phyloP scores from a whole-genome alignment of 257 asterid species.

The Apocynum venetum region DNA sequence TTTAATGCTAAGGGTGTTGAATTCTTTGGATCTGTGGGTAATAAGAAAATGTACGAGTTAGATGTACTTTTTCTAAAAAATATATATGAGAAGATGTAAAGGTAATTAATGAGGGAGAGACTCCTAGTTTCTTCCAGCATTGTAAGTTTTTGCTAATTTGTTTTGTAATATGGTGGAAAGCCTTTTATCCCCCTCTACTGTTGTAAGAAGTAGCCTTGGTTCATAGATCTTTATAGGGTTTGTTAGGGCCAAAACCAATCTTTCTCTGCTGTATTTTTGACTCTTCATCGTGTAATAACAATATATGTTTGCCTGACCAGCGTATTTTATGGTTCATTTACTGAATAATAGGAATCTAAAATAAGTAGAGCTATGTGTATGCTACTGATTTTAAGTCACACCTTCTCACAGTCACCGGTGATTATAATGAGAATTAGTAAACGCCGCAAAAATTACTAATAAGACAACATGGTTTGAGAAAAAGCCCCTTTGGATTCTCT shows the following conservation, averaged over 20 bases:
- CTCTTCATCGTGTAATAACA: conserved; percentile 12
- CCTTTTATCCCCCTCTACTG: conserved; percentile 29
- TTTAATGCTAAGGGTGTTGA: conserved; percentile 18
- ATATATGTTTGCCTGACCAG: background rate
- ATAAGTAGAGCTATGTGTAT: background rate
- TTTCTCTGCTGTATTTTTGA: conserved; percentile 9
- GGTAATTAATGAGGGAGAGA: conserved; percentile 31
- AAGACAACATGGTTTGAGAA: no score
- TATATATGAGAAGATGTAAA: conserved; percentile 38
- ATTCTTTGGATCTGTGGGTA: conserved; percentile 40
- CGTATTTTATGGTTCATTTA: background rate
- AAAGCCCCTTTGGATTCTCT: no score
- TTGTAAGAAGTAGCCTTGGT: conserved; percentile 30
- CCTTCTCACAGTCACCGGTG: background rate
- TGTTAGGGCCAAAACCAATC: conserved; percentile 7
- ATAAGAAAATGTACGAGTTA: conserved; percentile 39
- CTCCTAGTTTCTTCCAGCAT: conserved; percentile 30
- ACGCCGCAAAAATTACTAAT: no score
- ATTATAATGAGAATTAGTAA: background rate
- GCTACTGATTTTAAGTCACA: background rate
- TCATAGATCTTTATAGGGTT: conserved; percentile 14
- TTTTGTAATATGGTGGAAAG: conserved; percentile 47
- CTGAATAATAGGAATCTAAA: background rate
- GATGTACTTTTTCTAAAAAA: conserved; percentile 29
- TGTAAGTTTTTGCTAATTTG: conserved; percentile 49